Evolutionary conservation across 1,284 basidiomycete species (phyloP), one percentile per base, ranked within the genome.

Genomic region (Trametes versicolor): DNA sequence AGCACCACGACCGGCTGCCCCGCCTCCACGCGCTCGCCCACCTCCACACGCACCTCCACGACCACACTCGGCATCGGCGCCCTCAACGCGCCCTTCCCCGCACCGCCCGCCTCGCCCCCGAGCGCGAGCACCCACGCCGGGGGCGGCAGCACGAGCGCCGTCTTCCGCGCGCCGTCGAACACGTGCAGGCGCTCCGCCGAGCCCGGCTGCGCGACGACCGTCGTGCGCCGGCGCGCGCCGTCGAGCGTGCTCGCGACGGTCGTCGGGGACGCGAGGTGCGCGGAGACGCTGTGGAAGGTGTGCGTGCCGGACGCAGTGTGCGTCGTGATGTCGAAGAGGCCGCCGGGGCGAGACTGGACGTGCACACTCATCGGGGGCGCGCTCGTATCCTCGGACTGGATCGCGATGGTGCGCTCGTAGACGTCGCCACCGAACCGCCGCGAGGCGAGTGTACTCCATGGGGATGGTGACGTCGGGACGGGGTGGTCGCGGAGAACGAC

Each of bases 21-120:
- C 75, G 87, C 87, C 75, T 89, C 87, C n/a, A 97, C 92, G 43
- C 77, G 79, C 63, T 96, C 90, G 0, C 95, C 96, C 3, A 86
- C 80, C 64, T 82, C 82, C 27, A 96, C 94, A 51, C 86, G 85
- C 54, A 97, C 90, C 67, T 97, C 95, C 4, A 97, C 95, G 4
- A 94, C 90, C 51, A 95, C 83, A 74, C 92, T 94, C 34, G 94
- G 95, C 93, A 96, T 96, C n/a, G 95, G 94, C 10, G 94, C 90
- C 69, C 86, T 85, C 68, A 89, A 71, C 29, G 85, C 84, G 4
- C 88, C 87, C 68, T 85, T 86, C 27, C 81, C 80, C 60, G 45
- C 68, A 8, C 78, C 79, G 19, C 85, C 73, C 19, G 84, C 78
- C 62, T 89, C 88, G 6, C 83, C 84, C 21, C 86, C 86, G 12